phyloP scores from a whole-genome alignment of 1,284 basidiomycete genomes.

The Leccinum griseonigrum region DNA sequence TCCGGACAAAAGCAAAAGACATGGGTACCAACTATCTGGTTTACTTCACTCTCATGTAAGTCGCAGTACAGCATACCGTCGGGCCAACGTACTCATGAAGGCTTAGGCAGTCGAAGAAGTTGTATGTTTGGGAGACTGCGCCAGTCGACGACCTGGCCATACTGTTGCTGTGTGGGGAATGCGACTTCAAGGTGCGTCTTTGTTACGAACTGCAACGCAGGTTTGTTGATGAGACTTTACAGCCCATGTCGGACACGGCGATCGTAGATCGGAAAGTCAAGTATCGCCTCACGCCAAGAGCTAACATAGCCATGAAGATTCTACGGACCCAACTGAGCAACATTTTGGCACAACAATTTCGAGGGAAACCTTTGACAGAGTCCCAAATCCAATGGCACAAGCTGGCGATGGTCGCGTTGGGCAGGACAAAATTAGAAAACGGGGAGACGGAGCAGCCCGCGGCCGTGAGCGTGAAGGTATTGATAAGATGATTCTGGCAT shows the following conservation, averaged over 20 bases:
- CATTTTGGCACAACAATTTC: slow-evolving; percentile 66
- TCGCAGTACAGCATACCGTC: slow-evolving; percentile 9
- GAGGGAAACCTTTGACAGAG: slow-evolving; percentile 58
- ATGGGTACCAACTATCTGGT: slow-evolving; percentile 75
- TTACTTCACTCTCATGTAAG: slow-evolving; percentile 90
- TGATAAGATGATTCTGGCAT: slow-evolving; percentile 14
- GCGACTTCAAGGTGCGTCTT: slow-evolving; percentile 77
- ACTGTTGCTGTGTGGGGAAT: slow-evolving; percentile 87
- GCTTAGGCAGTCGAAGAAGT: slow-evolving; percentile 82
- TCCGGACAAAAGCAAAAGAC: slow-evolving; percentile 62
- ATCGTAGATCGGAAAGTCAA: slow-evolving; percentile 86
- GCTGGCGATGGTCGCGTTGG: slow-evolving; percentile 60
- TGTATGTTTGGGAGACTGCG: slow-evolving; percentile 97
- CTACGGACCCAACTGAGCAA: slow-evolving; percentile 67
- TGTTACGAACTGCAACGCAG: neutral
- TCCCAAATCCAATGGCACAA: slow-evolving; percentile 71
- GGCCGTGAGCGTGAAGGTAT: slow-evolving; percentile 12
- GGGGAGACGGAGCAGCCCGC: slow-evolving; percentile 20
- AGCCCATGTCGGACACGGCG: slow-evolving; percentile 74
- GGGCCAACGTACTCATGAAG: slow-evolving; percentile 10
- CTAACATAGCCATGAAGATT: slow-evolving; percentile 78
- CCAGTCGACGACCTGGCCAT: slow-evolving; percentile 86
- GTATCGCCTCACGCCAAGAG: slow-evolving; percentile 69
- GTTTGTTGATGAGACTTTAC: slow-evolving; percentile 10
- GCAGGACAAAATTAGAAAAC: slow-evolving; percentile 40